phyloP scores from a whole-genome alignment of 345 rosid species.

The Carallia pectinifolia region DNA sequence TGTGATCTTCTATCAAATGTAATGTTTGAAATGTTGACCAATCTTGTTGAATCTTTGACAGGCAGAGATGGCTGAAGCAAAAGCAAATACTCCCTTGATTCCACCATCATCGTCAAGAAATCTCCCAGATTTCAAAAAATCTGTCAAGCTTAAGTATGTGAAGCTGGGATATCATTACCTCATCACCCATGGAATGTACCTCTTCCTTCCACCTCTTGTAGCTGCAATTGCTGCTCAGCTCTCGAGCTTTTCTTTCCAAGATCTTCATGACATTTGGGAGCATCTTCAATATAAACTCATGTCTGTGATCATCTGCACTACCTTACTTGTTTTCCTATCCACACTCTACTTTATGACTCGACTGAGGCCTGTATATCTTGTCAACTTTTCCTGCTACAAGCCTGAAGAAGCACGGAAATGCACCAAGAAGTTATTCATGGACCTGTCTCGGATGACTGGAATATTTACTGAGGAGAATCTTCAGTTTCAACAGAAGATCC shows the following conservation, averaged over 20 bases:
- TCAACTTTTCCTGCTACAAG: conserved; percentile 38
- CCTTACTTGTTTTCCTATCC: conserved; percentile 14
- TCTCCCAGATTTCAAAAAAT: conserved; percentile 26
- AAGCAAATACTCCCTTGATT: conserved; percentile 34
- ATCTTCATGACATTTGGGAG: conserved; percentile 23
- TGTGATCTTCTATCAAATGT: background rate
- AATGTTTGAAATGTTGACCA: conserved; percentile 5
- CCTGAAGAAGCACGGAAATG: conserved; percentile 34
- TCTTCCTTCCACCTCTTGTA: conserved; percentile 25
- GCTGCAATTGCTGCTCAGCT: conserved; percentile 19
- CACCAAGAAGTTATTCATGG: conserved; percentile 37
- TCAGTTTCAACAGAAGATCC: conserved; percentile 30
- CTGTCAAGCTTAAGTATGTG: conserved; percentile 33
- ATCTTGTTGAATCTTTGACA: conserved; percentile 15
- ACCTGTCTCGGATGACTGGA: conserved; percentile 30
- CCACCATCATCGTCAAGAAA: conserved; percentile 22
- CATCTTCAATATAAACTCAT: conserved; percentile 23
- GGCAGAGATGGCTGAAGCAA: conserved; percentile 35
- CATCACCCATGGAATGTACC: conserved; percentile 31
- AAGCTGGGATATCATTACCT: conserved; percentile 38
- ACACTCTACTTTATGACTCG: conserved; percentile 34
- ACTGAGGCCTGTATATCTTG: conserved; percentile 36
- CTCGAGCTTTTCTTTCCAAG: conserved; percentile 25
- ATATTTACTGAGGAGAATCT: conserved; percentile 29
- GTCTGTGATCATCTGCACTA: conserved; percentile 18